Evolutionary conservation across 352 stramenopile genomes (phyloP).

Genomic region (Achlya hypogyna): DNA sequence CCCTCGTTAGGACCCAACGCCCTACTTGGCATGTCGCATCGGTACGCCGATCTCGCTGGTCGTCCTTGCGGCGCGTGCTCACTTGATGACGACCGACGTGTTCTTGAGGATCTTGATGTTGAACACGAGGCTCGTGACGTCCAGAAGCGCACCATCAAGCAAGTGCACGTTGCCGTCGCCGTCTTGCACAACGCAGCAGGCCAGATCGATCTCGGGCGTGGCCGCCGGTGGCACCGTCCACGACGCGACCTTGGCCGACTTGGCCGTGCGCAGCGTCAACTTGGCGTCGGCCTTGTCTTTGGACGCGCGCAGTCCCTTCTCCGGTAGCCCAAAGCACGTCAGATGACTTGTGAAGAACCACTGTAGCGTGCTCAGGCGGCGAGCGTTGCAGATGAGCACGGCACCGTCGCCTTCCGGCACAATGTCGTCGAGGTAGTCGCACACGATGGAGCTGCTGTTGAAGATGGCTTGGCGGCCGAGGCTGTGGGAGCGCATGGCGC

Average conservation of each 20-base stretch:
- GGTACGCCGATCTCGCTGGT: no score
- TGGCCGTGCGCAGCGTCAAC: no score
- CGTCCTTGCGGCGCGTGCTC: no score
- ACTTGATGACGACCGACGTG: background rate
- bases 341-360: slow-evolving; percentile 10
- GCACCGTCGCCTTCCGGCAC: background rate
- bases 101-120: slow-evolving; percentile 5
- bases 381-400: background rate
- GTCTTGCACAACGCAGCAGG: background rate
- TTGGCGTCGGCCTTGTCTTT: background rate
- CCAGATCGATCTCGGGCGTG: no score
- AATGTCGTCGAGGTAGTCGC: background rate
- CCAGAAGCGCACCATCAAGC: background rate
- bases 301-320: background rate
- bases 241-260: no score
- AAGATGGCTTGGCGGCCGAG: background rate
- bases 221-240: no score
- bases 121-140: slow-evolving; percentile 8
- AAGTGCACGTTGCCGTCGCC: background rate
- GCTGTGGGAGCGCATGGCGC: background rate
- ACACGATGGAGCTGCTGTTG: no score
- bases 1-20: no score
- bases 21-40: no score
- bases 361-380: no score
- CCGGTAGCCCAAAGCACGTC: no score